These are phyloP conservation scores for Dendrostoma leiphaemia DNA, from an alignment of 2,329 filamentous ascomycete genomes.

Conservation along the genomic window DNA sequence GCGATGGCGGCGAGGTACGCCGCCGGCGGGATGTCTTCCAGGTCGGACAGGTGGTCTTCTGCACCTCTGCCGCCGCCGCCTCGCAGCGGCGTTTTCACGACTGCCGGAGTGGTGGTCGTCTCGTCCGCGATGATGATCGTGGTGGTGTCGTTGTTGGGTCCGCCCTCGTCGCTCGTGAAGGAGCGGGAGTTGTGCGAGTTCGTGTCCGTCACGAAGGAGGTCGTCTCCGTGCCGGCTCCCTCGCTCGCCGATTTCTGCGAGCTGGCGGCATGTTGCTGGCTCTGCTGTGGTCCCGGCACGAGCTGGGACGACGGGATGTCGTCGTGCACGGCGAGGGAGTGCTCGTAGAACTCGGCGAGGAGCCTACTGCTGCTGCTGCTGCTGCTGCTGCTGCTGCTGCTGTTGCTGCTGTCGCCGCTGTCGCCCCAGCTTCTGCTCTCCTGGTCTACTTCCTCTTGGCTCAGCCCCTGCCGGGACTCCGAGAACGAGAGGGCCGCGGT, in stretches of 20 bases:
- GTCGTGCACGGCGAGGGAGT: slow-evolving; percentile 72
- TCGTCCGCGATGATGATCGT: slow-evolving; percentile 25
- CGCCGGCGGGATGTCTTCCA: slow-evolving; percentile 70
- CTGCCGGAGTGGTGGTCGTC: too few relatives aligned
- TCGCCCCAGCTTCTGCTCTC: too few relatives aligned
- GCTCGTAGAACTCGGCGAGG: slow-evolving; percentile 70
- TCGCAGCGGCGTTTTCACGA: slow-evolving; percentile 21
- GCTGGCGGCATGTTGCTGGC: slow-evolving; percentile 19
- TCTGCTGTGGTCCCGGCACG: slow-evolving; percentile 21
- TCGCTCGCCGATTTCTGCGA: background rate
- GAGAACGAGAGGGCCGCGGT: slow-evolving; percentile 38
- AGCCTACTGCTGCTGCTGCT: slow-evolving; percentile 19
- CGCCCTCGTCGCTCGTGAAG: background rate
- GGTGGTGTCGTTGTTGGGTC: slow-evolving; percentile 21
- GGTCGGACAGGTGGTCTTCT: slow-evolving; percentile 56
- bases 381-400: slow-evolving; percentile 22
- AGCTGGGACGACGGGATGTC: slow-evolving; percentile 63
- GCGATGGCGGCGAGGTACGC: slow-evolving; percentile 62
- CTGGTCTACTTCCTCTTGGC: slow-evolving; percentile 4
- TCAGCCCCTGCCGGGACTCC: slow-evolving; percentile 16
- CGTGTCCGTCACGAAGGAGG: slow-evolving; percentile 37
- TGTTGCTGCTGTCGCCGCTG: background rate
- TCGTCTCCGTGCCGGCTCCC: slow-evolving; percentile 25
- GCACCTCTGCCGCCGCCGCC: slow-evolving; percentile 25
- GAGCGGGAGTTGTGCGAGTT: background rate